phyloP scores from a whole-genome alignment of 2,329 filamentous ascomycete genomes.

The Epichloe hybrida region DNA sequence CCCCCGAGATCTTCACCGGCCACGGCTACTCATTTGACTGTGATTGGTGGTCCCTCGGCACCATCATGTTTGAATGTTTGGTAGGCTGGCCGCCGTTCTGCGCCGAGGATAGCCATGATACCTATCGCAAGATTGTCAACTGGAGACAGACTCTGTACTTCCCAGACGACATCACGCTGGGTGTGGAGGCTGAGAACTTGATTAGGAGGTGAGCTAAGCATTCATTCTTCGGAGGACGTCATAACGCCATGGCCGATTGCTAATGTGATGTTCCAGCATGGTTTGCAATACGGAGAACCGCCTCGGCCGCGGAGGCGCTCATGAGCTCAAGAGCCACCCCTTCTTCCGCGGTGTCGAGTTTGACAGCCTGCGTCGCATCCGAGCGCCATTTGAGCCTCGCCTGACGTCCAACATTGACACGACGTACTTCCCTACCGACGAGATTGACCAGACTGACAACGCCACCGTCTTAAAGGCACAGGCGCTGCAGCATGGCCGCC shows the following conservation, averaged over 20 bases:
- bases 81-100: slow-evolving; percentile 99
- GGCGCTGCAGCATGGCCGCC: slow-evolving; percentile 54
- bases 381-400: slow-evolving; percentile 90
- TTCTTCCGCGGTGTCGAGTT: slow-evolving; percentile 98
- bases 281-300: slow-evolving; percentile 91
- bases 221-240: background rate
- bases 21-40: slow-evolving; percentile 94
- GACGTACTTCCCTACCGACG: slow-evolving; percentile 96
- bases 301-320: slow-evolving; percentile 71
- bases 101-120: slow-evolving; percentile 92
- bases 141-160: slow-evolving; percentile 95
- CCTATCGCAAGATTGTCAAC: slow-evolving; percentile 98
- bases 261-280: slow-evolving; percentile 43
- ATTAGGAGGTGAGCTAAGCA: slow-evolving; percentile 60
- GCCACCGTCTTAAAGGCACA: slow-evolving; percentile 76
- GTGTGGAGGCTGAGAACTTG: slow-evolving; percentile 78
- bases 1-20: slow-evolving; percentile 93
- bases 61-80: slow-evolving; percentile 98
- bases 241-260: background rate
- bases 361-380: slow-evolving; percentile 80
- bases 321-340: slow-evolving; percentile 83
- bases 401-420: slow-evolving; percentile 89
- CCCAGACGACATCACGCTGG: slow-evolving; percentile 84
- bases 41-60: slow-evolving; percentile 98
- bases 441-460: slow-evolving; percentile 94